These are phyloP conservation scores for Trichosanthes cucumerina DNA, from an alignment of 306 rosid genomes.

Conservation along the genomic window DNA sequence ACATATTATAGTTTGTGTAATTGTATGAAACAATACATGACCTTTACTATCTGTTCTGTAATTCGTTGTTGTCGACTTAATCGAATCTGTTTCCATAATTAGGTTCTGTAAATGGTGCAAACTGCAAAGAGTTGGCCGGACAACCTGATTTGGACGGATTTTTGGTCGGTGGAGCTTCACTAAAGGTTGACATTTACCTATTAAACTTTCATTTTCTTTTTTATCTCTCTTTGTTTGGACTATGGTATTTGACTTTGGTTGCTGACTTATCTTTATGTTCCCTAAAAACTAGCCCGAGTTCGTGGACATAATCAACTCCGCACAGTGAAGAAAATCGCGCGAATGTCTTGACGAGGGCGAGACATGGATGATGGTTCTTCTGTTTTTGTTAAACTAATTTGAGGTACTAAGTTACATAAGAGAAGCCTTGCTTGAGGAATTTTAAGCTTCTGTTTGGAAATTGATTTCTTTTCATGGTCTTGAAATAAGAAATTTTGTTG, in stretches of 20 bases:
- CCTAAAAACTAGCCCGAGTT: constrained; percentile 49
- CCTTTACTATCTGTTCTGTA: background rate
- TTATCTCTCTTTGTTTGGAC: constrained; percentile 1
- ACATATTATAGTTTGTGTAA: background rate
- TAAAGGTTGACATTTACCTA: constrained; percentile 30
- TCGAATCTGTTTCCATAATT: background rate
- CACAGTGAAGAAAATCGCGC: constrained; percentile 50
- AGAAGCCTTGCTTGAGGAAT: background rate
- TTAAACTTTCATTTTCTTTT: background rate
- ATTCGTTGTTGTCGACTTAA: background rate
- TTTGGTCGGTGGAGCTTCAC: constrained; percentile 92
- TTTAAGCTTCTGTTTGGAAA: background rate
- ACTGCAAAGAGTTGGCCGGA: constrained; percentile 64
- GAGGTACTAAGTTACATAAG: background rate
- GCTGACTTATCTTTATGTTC: constrained; percentile 6
- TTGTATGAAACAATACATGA: background rate
- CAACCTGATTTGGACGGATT: constrained; percentile 84
- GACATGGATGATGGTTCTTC: background rate
- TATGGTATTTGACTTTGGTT: constrained; percentile 5
- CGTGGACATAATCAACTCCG: constrained; percentile 66
- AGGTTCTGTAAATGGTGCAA: constrained; percentile 90
- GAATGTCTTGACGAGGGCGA: constrained; percentile 10
- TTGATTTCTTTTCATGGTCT: background rate
- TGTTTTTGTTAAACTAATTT: background rate
- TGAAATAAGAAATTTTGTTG: background rate